These are phyloP conservation scores for Fraxinus americana DNA, from an alignment of 257 asterid species.

Conservation along the genomic window DNA sequence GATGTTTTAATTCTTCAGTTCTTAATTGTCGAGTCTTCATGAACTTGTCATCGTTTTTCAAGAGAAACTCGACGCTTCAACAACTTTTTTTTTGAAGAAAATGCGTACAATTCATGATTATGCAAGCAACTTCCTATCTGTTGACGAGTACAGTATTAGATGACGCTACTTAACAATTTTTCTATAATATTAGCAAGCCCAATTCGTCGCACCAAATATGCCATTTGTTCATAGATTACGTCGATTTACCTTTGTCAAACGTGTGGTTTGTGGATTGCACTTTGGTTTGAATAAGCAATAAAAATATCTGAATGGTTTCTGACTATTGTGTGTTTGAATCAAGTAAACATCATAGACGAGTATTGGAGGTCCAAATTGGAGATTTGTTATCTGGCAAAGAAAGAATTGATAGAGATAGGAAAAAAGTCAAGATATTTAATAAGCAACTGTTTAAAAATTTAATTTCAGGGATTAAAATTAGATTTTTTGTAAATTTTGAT, in stretches of 20 bases:
- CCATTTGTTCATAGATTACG: neutral
- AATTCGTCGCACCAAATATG: no score
- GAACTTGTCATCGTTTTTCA: conserved; percentile 10
- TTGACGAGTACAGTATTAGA: no score
- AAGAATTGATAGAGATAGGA: neutral
- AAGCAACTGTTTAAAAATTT: no score
- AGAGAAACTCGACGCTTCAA: conserved; percentile 26
- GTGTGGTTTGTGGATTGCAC: neutral
- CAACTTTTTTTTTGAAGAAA: conserved; percentile 20
- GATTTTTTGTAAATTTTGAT: no score
- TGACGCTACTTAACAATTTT: no score
- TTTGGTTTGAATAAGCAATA: neutral
- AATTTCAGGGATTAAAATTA: no score
- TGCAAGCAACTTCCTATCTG: no score
- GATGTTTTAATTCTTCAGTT: conserved; percentile 9
- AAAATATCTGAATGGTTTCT: no score
- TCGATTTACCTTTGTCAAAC: neutral
- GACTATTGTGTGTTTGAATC: no score
- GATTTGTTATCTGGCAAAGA: neutral
- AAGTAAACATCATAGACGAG: neutral
- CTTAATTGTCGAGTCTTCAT: neutral
- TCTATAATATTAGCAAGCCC: no score
- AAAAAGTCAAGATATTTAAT: neutral
- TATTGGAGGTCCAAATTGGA: neutral
- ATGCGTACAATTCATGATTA: neutral